Evolutionary conservation across 2,329 filamentous ascomycete species (phyloP), one percentile per base, ranked within the genome.

Genomic region (Colletotrichum chlorophyti): DNA sequence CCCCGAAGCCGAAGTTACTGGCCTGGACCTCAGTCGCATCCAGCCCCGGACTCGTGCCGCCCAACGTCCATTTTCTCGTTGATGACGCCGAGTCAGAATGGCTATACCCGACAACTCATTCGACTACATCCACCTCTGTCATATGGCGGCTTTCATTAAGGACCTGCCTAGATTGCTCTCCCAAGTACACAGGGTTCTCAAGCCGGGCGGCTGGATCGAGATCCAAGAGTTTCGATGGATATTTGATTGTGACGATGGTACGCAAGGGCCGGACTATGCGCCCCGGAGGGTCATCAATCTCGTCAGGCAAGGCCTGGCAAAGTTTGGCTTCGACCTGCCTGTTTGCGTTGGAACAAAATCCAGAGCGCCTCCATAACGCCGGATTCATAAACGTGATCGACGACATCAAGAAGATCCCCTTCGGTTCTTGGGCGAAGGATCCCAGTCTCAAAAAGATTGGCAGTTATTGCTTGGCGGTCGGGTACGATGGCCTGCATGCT

Each of bases 61-160:
- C 77, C 1, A 83, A 84, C 51, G 72, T 81, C 4, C 65, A 67
- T 11, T 83, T 83, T 61, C 74, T 76, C 32, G 68, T 79, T 35
- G 76, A 79, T 51, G 74, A 79, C 54, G 63, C 72, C 15, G 74
- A 76, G 31, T 68, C 72, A 15, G 65, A 69, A 17, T 79, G 76
- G 76, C 68, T 67, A 3, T 77, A 69, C 23, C 59, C 61, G 64
- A 67, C n/a, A 64, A 68, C 2, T 79, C 77, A 48, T 84, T 79
- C 37, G 77, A 79, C 61, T 74, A 74, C 24, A 66, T 79, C n/a
- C 76, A 75, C 49, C 65, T 60, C 7, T 72, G 74, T 19, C 72
- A 71, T 63, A 68, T 79, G 59, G 68, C 67, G 4, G 74, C 68
- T 2, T 69, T 67, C 3, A 68, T 78, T 29, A 53, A 63, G 1